These are phyloP conservation scores for Amylocystis lapponica DNA, from an alignment of 768 basidiomycete species.

Conservation along the genomic window DNA sequence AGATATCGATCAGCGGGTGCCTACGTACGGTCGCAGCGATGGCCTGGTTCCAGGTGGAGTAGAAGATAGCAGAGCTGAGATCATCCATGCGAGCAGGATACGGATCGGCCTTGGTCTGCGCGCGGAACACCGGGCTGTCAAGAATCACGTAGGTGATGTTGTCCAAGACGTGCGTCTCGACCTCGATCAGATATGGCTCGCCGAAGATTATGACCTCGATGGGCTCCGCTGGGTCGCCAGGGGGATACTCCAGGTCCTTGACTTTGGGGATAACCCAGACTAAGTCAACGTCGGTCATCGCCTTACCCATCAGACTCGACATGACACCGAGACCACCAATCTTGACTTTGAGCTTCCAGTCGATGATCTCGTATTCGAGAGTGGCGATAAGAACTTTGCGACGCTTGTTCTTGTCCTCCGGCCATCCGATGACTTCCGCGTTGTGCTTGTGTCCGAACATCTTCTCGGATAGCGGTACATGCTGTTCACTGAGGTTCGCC, in stretches of 20 bases:
- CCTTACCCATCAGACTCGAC: slow-evolving; percentile 96
- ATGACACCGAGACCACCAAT: slow-evolving; percentile 97
- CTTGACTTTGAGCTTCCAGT: slow-evolving; percentile 98
- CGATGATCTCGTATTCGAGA: slow-evolving; percentile 93
- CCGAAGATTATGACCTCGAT: slow-evolving; percentile 97
- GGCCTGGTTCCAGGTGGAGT: slow-evolving; percentile 97
- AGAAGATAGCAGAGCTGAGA: slow-evolving; percentile 93
- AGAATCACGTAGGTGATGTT: slow-evolving; percentile 95
- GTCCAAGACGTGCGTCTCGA: slow-evolving; percentile 88
- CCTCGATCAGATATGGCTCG: slow-evolving; percentile 92
- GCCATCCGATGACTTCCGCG: slow-evolving; percentile 90
- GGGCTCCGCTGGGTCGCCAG: slow-evolving; percentile 86
- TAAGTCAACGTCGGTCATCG: slow-evolving; percentile 94
- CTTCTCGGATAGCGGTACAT: slow-evolving; percentile 61
- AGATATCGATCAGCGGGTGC: slow-evolving; percentile 83
- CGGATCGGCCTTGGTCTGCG: slow-evolving; percentile 92
- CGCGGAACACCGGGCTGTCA: slow-evolving; percentile 94
- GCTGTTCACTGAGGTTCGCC: slow-evolving; percentile 61
- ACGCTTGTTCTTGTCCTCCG: slow-evolving; percentile 86
- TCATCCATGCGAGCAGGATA: slow-evolving; percentile 98
- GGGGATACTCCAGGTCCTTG: slow-evolving; percentile 89
- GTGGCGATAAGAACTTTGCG: slow-evolving; percentile 90
- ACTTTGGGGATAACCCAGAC: slow-evolving; percentile 95
- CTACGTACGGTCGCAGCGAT: slow-evolving; percentile 89
- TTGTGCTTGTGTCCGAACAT: slow-evolving; percentile 56